These are phyloP conservation scores for Fusarium dimerum DNA, from an alignment of 2,329 filamentous ascomycete species.

Conservation along the genomic window DNA sequence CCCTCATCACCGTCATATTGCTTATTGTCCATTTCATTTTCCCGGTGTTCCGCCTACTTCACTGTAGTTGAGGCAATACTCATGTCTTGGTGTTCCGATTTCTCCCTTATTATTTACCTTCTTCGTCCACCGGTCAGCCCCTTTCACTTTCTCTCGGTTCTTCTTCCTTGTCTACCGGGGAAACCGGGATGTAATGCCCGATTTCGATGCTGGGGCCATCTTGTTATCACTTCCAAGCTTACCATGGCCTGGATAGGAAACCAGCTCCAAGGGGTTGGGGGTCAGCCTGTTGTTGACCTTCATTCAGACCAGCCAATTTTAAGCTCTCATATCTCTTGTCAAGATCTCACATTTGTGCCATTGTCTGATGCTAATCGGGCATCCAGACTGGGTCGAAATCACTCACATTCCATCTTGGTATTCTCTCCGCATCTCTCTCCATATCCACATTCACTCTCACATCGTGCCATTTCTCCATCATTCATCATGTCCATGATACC, in stretches of 20 bases:
- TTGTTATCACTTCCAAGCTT: not conserved
- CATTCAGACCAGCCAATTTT: not conserved
- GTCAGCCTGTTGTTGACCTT: not conserved
- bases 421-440: slow-evolving; percentile 2
- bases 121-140: too few relatives aligned
- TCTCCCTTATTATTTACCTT: too few relatives aligned
- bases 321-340: not conserved
- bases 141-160: not conserved
- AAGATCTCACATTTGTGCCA: not conserved
- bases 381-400: not conserved
- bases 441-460: slow-evolving; percentile 6
- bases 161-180: not conserved
- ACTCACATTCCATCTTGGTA: slow-evolving; percentile 2
- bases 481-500: slow-evolving; percentile 10
- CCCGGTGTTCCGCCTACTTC: too few relatives aligned
- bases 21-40: too few relatives aligned
- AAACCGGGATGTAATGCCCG: not conserved
- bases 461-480: slow-evolving; percentile 11
- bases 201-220: not conserved
- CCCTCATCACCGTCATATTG: not conserved
- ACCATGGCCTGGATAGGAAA: not conserved
- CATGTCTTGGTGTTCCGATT: too few relatives aligned
- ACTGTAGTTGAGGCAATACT: too few relatives aligned
- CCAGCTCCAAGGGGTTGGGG: not conserved
- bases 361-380: not conserved